A percentile compares a stretch with the other conserved stretches of the same genome.
phyloP scores from a whole-genome alignment of 1,284 basidiomycete genomes.

The Ceratorhiza oryzae-sativae region DNA sequence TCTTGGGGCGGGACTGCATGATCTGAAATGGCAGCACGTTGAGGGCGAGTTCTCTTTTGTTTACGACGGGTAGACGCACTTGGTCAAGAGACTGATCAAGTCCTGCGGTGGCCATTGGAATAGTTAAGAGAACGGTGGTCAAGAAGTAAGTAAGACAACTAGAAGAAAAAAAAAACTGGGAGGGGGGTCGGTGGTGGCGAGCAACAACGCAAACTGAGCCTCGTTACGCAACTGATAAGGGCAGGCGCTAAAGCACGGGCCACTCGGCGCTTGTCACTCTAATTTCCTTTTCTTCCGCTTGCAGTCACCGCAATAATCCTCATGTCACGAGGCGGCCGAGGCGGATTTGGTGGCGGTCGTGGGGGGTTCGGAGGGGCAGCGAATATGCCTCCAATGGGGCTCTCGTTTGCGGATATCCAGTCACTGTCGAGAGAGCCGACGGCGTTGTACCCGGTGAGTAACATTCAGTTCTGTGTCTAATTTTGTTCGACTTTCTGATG shows the following conservation, averaged over 20 bases:
- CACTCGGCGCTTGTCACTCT: constrained; percentile 23
- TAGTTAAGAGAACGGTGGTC: not conserved
- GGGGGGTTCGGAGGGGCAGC: constrained; percentile 62
- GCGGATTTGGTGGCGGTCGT: constrained; percentile 58
- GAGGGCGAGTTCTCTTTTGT: not conserved
- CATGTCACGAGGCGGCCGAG: constrained; percentile 67
- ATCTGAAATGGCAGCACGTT: constrained; percentile 60
- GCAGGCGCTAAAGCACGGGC: constrained; percentile 34
- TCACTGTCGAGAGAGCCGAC: constrained; percentile 74
- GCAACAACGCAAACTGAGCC: not conserved
- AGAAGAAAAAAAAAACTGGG: not conserved
- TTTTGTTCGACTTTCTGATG: not conserved
- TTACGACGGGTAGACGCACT: constrained; percentile 57
- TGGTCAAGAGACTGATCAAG: constrained; percentile 89
- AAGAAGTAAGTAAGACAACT: constrained; percentile 3
- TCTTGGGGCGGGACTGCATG: constrained; percentile 56
- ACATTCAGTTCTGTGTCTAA: not conserved
- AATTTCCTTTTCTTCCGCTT: constrained; percentile 8
- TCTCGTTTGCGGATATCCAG: constrained; percentile 79
- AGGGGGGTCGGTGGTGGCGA: constrained; percentile 11
- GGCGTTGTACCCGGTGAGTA: constrained; percentile 77
- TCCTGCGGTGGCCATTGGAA: constrained; percentile 53
- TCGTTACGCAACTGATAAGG: constrained; percentile 32
- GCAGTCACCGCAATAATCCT: constrained; percentile 20
- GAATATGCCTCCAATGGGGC: constrained; percentile 72